These are phyloP conservation scores for Novymonas esmeraldas DNA, from an alignment of 208 protist species.

Conservation along the genomic window DNA sequence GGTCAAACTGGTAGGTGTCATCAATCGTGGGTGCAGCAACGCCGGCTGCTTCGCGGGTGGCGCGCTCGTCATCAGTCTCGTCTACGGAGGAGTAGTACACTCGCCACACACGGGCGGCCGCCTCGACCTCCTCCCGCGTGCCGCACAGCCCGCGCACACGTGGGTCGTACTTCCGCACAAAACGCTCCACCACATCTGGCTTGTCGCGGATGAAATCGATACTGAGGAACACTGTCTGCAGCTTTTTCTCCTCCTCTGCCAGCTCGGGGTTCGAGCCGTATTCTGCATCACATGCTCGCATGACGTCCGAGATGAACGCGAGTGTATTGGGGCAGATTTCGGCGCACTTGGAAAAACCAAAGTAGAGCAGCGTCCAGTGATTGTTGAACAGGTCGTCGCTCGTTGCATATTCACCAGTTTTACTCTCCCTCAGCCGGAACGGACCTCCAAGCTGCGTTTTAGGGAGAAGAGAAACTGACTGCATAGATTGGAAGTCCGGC, in stretches of 20 bases:
- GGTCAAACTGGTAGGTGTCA: conserved; percentile 88
- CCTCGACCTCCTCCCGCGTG: conserved; percentile 47
- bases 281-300: conserved; percentile 50
- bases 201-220: conserved; percentile 82
- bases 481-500: conserved; percentile 50
- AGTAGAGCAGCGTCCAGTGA: conserved; percentile 87
- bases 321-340: conserved; percentile 84
- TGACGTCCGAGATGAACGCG: conserved; percentile 65
- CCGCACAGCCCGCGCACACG: conserved; percentile 72
- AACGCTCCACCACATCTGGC: conserved; percentile 64
- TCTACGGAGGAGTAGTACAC: conserved; percentile 88
- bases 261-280: conserved; percentile 36
- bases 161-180: conserved; percentile 65
- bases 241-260: conserved; percentile 37
- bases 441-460: conserved; percentile 76
- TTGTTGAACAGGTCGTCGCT: conserved; percentile 71
- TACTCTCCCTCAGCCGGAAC: conserved; percentile 61
- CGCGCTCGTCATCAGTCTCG: conserved; percentile 77
- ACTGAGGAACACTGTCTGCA: conserved; percentile 82
- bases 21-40: conserved; percentile 57
- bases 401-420: conserved; percentile 65
- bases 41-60: conserved; percentile 58
- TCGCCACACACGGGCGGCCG: conserved; percentile 63
- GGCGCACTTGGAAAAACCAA: conserved; percentile 89
- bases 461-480: conserved; percentile 39